These are phyloP conservation scores for Rosa hybrid DNA, from an alignment of 331 rosid species.

Conservation along the genomic window DNA sequence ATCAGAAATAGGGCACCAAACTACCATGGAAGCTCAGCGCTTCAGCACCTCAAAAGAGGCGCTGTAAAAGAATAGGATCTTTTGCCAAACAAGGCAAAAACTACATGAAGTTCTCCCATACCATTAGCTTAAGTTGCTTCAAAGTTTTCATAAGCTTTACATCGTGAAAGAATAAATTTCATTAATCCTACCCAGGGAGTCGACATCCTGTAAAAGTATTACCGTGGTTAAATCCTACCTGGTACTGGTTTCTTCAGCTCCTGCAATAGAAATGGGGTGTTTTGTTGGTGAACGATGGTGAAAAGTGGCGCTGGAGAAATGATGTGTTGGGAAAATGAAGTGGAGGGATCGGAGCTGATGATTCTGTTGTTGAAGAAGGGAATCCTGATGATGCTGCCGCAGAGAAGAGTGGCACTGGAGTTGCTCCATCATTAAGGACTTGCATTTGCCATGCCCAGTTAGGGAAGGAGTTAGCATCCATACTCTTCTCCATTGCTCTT, in stretches of 20 bases:
- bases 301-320: constrained; percentile 39
- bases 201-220: constrained; percentile 19
- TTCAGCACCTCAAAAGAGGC: not conserved
- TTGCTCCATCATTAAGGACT: constrained; percentile 51
- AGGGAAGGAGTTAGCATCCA: constrained; percentile 52
- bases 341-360: constrained; percentile 57
- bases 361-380: constrained; percentile 54
- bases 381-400: constrained; percentile 99
- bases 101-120: not conserved
- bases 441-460: constrained; percentile 64
- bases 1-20: not conserved
- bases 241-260: constrained; percentile 42
- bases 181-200: constrained; percentile 16
- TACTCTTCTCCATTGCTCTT: constrained; percentile 70
- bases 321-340: constrained; percentile 40
- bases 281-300: constrained; percentile 48
- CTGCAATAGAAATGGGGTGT: constrained; percentile 55
- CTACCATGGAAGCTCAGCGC: not conserved
- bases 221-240: constrained; percentile 22
- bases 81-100: not conserved
- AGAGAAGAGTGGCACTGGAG: constrained; percentile 62
- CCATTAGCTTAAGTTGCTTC: not conserved
- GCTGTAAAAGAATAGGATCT: not conserved
- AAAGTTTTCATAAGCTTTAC: constrained; percentile 24
- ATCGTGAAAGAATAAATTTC: constrained; percentile 22